phyloP scores from a whole-genome alignment of 140 eudicot species.

The Flaveria floridana region DNA sequence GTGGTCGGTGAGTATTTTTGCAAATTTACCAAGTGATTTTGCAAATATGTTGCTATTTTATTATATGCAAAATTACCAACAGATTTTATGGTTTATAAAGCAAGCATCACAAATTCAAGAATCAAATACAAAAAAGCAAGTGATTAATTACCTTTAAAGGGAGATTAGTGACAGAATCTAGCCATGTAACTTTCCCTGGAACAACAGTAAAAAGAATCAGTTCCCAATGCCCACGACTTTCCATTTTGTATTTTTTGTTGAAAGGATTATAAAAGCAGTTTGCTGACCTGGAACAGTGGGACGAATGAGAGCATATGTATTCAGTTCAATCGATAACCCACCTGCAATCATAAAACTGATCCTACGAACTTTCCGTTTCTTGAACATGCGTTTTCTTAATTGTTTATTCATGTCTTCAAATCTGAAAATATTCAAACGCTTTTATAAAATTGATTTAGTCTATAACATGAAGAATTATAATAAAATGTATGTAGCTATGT shows the following conservation, averaged over 20 bases:
- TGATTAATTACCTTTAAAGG: constrained; percentile 62
- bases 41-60: neutral
- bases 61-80: neutral
- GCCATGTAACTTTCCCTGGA: constrained; percentile 80
- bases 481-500: neutral
- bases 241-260: neutral
- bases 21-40: neutral
- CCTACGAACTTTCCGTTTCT: constrained; percentile 82
- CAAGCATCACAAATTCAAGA: constrained; percentile 1
- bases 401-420: constrained; percentile 84
- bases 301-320: constrained; percentile 88
- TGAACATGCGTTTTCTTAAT: constrained; percentile 82
- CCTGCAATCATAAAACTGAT: constrained; percentile 60
- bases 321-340: constrained; percentile 77
- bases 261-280: constrained; percentile 3
- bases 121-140: constrained; percentile 1
- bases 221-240: constrained; percentile 4
- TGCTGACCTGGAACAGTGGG: constrained; percentile 80
- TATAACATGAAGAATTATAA: constrained; percentile 16
- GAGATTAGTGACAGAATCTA: constrained; percentile 90
- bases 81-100: neutral
- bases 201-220: constrained; percentile 29
- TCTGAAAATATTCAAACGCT: constrained; percentile 35
- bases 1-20: neutral
- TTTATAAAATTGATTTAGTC: neutral